Percentiles rank a stretch among this genome's conserved stretches.
These are phyloP conservation scores for Corrigiola litoralis DNA, from an alignment of 179 eudicot species.

Conservation along the genomic window DNA sequence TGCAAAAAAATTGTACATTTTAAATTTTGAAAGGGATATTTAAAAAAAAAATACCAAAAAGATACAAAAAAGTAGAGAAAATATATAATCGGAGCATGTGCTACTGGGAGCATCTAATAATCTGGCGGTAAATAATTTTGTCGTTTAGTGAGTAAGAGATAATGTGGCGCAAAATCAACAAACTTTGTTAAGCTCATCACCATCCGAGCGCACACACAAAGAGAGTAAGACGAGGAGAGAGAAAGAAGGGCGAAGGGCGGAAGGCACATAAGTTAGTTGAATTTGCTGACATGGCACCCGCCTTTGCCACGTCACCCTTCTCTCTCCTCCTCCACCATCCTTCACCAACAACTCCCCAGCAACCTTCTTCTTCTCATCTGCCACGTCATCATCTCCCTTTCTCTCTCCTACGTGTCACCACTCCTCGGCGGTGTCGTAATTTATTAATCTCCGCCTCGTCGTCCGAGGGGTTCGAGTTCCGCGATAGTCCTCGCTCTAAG, in stretches of 20 bases:
- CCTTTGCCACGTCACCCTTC: conserved; percentile 44
- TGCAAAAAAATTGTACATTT: no score
- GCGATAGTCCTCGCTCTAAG: conserved; percentile 38
- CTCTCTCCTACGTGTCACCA: conserved; percentile 23
- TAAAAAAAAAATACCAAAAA: no score
- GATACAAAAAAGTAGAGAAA: no score
- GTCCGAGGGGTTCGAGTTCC: conserved; percentile 33
- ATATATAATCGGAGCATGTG: no score
- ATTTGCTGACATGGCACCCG: conserved; percentile 37
- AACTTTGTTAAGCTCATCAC: no score
- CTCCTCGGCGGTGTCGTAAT: conserved; percentile 22
- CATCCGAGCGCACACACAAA: no score
- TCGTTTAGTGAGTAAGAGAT: no score
- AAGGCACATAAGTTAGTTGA: background rate
- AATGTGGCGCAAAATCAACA: no score
- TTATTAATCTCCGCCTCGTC: conserved; percentile 27
- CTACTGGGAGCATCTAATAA: no score
- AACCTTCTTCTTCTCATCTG: background rate
- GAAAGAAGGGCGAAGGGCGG: background rate
- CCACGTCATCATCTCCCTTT: conserved; percentile 9
- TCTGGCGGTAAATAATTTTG: no score
- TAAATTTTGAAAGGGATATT: no score
- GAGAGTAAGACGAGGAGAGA: conserved; percentile 12
- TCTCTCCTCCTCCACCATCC: conserved; percentile 18
- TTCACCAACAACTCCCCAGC: background rate